Evolutionary conservation across 2,329 filamentous ascomycete genomes (phyloP).

Genomic region (Leptographium procerum): DNA sequence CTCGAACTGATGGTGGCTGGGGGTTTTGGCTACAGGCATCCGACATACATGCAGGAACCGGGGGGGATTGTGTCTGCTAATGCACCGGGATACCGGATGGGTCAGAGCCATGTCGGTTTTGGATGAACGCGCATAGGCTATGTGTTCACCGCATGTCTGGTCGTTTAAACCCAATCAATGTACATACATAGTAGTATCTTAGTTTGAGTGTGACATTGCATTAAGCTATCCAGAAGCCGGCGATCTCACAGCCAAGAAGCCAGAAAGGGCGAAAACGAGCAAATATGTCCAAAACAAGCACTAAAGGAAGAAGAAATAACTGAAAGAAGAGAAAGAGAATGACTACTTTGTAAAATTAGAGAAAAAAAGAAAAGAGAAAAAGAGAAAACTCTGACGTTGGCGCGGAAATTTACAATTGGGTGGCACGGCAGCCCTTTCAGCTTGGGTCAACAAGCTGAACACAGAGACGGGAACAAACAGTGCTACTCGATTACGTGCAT

Average conservation of each 20-base stretch:
- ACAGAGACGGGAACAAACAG: not conserved
- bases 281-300: too few relatives aligned
- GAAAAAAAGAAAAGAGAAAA: not conserved
- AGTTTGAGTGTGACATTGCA: too few relatives aligned
- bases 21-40: not conserved
- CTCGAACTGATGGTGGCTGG: too few relatives aligned
- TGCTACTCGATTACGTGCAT: not conserved
- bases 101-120: not conserved
- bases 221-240: not conserved
- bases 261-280: not conserved
- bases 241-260: not conserved
- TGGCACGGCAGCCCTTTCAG: not conserved
- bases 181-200: not conserved
- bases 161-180: not conserved
- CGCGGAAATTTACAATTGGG: too few relatives aligned
- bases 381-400: not conserved
- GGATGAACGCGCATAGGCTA: not conserved
- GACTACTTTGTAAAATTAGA: too few relatives aligned
- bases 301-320: too few relatives aligned
- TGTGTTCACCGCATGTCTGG: not conserved
- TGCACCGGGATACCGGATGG: slow-evolving; percentile 1
- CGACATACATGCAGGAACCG: slow-evolving; percentile 1
- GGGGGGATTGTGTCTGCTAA: not conserved
- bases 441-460: not conserved
- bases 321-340: too few relatives aligned